Percentiles rank a stretch among this genome's conserved stretches.
Conservation (phyloP, 495 filamentous ascomycete genomes). For the Xylaria flabelliformis region DNA sequence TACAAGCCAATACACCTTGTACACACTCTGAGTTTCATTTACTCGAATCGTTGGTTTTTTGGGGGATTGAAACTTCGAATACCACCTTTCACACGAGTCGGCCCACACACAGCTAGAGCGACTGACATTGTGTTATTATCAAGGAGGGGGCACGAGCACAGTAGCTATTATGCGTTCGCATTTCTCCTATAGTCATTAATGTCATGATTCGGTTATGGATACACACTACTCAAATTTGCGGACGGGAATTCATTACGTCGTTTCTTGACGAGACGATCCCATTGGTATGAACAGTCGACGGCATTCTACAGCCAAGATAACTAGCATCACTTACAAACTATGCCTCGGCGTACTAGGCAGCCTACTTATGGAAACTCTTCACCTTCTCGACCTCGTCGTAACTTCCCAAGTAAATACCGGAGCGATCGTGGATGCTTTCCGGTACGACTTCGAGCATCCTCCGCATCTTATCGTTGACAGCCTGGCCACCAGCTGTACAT, state of each 20-base stretch:
- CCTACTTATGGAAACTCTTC: slow-evolving; percentile 65
- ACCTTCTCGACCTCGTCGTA: slow-evolving; percentile 96
- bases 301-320: neutral
- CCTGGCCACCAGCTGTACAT: slow-evolving; percentile 79
- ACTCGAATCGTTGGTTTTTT: neutral
- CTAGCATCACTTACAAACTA: neutral
- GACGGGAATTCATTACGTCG: neutral
- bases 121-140: neutral
- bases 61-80: neutral
- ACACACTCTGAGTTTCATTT: neutral
- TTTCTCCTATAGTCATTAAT: neutral
- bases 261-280: neutral
- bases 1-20: neutral
- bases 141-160: neutral
- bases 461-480: slow-evolving; percentile 84
- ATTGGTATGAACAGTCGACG: neutral
- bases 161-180: neutral
- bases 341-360: neutral
- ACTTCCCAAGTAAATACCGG: slow-evolving; percentile 95
- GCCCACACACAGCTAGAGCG: neutral
- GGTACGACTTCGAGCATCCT: slow-evolving; percentile 90
- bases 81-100: neutral
- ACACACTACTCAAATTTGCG: neutral
- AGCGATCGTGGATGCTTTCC: slow-evolving; percentile 92
- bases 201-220: slow-evolving; percentile 4